Base-by-base conservation (phyloP, 1,284 basidiomycete genomes). In the Agroathelia rolfsii region DNA sequence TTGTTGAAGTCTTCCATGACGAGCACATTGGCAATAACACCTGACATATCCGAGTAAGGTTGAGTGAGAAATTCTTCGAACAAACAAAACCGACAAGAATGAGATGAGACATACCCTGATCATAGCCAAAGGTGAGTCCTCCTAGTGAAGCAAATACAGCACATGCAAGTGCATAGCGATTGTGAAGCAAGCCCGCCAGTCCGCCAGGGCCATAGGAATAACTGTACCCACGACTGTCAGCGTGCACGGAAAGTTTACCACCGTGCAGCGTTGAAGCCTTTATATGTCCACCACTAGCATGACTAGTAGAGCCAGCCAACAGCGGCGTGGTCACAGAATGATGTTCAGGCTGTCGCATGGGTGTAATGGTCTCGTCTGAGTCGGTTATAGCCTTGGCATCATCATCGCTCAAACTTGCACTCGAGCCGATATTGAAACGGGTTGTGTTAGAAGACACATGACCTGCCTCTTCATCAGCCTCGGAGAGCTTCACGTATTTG, bases 111-210 rank as follows among this genome's bases (percentile, higher is more conserved):
- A 78, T 76, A 25, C 78, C 77, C 47, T 81, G 78, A 43, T 80
- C 77, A 51, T 80, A 81, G 4, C 84, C 84, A 52, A 88, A 88
- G 15, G 80, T 72, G 29, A 87, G 51, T 0, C 85, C 83, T 3
- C 84, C 85, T 43, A 87, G 69, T 10, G 76, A 80, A 0, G 78
- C 84, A 37, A 84, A 78, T 21, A 76, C 54, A 2, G 76, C 78
- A 42, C 78, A 81, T 3, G 69, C 55, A 4, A 76, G 52, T 1
- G 75, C 67, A 41, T 73, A 78, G 33, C 61, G 62, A 49, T 82
- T 84, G 42, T 66, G 64, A 29, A 63, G 49, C n/a, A 84, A 61
- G 9, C 80, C 80, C 4, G 60, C 42, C 9, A 82, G 44, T 1
- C 81, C 80, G 12, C 52, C 56, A 1, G 80, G 77, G 3, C 80